Base-by-base conservation (phyloP, 78 protist species). In the Cavenderia fasciculata region DNA sequence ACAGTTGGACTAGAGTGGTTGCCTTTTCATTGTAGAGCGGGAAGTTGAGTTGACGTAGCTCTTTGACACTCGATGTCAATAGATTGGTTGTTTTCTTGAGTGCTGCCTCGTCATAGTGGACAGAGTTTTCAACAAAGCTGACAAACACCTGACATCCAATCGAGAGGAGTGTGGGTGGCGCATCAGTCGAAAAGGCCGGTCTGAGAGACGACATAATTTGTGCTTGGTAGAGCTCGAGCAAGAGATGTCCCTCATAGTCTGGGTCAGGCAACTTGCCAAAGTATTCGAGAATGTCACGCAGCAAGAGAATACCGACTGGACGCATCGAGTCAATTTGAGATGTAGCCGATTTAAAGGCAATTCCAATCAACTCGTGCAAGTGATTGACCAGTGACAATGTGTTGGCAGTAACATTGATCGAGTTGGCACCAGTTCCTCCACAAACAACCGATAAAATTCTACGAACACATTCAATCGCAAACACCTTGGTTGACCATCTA, bases 221-320 rank as follows among this genome's bases (percentile, higher is more conserved):
- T 12, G 93, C 93, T 87, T 87, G 93, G 38, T 87, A 87, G 19
- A 77, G 74, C 10, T 87, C 93, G 12, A 87, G 59, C 10, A 87
- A 47, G 10, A 77, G 72, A 87, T 87, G 93, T 47, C 93, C 93
- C 34, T 75, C 93, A 51, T 87, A 87, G 44, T 87, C 93, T 44
- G 93, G 93, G 52, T 87, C 93, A 14, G 52, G 59, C 1, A 86
- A 40, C 31, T 59, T 44, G 10, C 85, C 51, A 59, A 87, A 77
- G 6, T 84, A 61, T 12, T 87, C 93, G 1, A 87, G 51, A 34
- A 87, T 69, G 62, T 77, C 85, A 44, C 74, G 73, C 54, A 87
- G 21, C 47, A 87, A 59, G 16, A 77, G 52, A 1, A 87, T 61
- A 44, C 93, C 93, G 25, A 77, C 72, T 44, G 93, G 93, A 36